phyloP scores from a whole-genome alignment of 1,284 basidiomycete species.

The Irpex sp. region DNA sequence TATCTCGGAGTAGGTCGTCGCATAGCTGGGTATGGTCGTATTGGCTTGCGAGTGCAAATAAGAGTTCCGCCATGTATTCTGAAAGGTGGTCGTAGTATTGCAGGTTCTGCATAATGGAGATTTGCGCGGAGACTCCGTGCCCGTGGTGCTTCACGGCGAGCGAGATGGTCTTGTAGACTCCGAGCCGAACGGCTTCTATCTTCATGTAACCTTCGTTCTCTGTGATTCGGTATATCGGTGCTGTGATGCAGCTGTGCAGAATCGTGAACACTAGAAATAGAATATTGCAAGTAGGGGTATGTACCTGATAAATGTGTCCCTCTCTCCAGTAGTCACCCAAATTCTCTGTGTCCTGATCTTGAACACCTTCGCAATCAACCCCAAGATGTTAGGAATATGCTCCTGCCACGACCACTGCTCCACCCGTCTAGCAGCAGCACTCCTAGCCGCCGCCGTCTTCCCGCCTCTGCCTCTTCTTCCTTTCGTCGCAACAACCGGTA shows the following conservation, averaged over 20 bases:
- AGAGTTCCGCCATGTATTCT: conserved; percentile 91
- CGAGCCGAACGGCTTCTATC: conserved; percentile 61
- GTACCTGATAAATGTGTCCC: conserved; percentile 81
- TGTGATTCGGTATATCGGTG: conserved; percentile 82
- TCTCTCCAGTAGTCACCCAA: conserved; percentile 83
- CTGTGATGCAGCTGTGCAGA: conserved; percentile 70
- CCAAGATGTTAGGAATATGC: conserved; percentile 69
- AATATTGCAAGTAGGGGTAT: conserved; percentile 22
- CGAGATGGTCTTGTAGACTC: conserved; percentile 88
- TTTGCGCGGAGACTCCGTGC: conserved; percentile 83
- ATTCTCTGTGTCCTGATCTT: conserved; percentile 76
- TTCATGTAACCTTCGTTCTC: conserved; percentile 93
- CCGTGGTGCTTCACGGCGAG: conserved; percentile 89
- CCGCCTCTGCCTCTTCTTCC: conserved; percentile 54
- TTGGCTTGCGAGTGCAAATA: conserved; percentile 78
- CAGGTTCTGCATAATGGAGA: conserved; percentile 86
- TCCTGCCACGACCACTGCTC: conserved; percentile 75
- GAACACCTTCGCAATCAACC: conserved; percentile 69
- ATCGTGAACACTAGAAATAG: not conserved
- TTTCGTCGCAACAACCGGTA: conserved; percentile 38
- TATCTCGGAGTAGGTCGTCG: conserved; percentile 88
- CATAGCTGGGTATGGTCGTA: conserved; percentile 89
- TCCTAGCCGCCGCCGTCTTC: conserved; percentile 43
- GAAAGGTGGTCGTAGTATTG: conserved; percentile 95
- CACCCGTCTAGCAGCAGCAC: conserved; percentile 42